A percentile compares a stretch with the other conserved stretches of the same genome.
Conservation (phyloP, 805 yeast genomes). For the Komagataella pastoris region DNA sequence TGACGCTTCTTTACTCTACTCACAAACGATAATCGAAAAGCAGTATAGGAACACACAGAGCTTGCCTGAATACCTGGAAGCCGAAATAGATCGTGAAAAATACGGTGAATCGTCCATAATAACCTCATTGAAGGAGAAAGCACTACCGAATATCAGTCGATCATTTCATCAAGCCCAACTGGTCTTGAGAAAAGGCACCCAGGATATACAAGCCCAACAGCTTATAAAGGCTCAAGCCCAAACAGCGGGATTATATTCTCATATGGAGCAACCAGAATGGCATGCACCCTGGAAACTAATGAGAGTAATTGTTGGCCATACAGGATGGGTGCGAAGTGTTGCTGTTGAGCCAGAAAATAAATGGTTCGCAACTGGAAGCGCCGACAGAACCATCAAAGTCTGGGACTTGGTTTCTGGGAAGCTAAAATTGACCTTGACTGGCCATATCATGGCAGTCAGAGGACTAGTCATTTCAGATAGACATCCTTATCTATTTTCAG, state of each 20-base stretch:
- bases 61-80: slow-evolving; percentile 2
- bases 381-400: slow-evolving; percentile 77
- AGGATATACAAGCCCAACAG: background rate
- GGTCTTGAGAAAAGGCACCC: background rate
- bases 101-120: background rate
- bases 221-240: background rate
- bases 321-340: slow-evolving; percentile 84
- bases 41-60: background rate
- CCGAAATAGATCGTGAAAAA: background rate
- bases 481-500: slow-evolving; percentile 82
- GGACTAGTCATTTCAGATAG: slow-evolving; percentile 58
- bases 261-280: slow-evolving; percentile 17
- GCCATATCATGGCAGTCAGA: slow-evolving; percentile 84
- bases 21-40: slow-evolving; percentile 1
- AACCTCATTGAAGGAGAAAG: background rate
- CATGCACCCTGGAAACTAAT: slow-evolving; percentile 63
- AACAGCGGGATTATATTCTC: background rate
- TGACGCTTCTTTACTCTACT: background rate
- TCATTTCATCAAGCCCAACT: background rate
- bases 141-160: slow-evolving; percentile 8
- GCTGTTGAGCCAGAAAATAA: slow-evolving; percentile 76
- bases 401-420: slow-evolving; percentile 78
- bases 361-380: slow-evolving; percentile 88
- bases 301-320: slow-evolving; percentile 75
- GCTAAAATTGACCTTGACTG: slow-evolving; percentile 67